Conservation (phyloP, 2,329 filamentous ascomycete genomes). For the Calonectria hongkongensis region DNA sequence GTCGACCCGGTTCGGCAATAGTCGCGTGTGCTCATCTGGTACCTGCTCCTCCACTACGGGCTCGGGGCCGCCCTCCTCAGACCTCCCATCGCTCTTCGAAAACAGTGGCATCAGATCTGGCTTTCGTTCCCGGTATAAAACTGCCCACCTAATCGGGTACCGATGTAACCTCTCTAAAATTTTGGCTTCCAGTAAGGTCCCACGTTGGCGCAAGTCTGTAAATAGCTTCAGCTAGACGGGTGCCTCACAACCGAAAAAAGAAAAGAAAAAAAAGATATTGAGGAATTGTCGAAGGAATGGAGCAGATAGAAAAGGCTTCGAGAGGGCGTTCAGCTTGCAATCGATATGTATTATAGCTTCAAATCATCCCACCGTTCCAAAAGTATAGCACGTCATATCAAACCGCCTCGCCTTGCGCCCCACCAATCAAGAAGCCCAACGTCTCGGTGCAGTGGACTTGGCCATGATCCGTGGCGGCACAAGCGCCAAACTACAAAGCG, state of each 20-base stretch:
- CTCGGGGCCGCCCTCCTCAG: conserved; percentile 40
- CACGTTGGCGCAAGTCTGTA: background rate
- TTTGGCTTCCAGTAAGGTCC: background rate
- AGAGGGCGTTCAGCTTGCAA: background rate
- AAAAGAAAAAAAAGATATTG: background rate
- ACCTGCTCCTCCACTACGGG: conserved; percentile 55
- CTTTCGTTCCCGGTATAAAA: background rate
- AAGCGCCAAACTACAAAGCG: conserved; percentile 45
- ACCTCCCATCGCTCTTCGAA: conserved; percentile 52
- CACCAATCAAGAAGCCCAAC: conserved; percentile 45
- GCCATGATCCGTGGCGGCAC: conserved; percentile 41
- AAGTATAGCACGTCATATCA: conserved; percentile 54
- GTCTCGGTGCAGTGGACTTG: conserved; percentile 35
- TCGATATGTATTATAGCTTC: conserved; percentile 35
- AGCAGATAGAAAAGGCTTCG: background rate
- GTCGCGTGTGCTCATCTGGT: conserved; percentile 75
- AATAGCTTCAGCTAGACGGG: background rate
- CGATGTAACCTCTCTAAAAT: conserved; percentile 1
- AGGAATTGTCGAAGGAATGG: conserved; percentile 22
- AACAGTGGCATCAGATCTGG: conserved; percentile 57
- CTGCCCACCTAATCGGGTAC: background rate
- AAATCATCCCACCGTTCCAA: conserved; percentile 22
- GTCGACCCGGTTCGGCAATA: conserved; percentile 81
- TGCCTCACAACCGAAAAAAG: background rate
- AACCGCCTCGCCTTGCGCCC: conserved; percentile 37